phyloP scores from a whole-genome alignment of 2,329 filamentous ascomycete genomes.

The Aureobasidium sp. region DNA sequence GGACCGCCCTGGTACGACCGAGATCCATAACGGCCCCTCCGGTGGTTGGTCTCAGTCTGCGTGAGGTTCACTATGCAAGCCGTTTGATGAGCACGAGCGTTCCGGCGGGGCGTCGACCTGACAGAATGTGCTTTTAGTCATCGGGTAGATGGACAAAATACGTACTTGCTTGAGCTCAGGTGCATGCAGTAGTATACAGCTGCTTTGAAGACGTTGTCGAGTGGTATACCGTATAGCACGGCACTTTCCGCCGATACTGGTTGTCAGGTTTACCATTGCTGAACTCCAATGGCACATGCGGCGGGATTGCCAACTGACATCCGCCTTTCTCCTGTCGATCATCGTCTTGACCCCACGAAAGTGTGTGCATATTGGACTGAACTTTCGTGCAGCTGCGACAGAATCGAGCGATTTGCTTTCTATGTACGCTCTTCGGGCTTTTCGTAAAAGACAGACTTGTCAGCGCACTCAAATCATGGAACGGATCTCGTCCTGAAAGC shows the following conservation, averaged over 20 bases:
- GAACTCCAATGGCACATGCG: conserved; percentile 10
- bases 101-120: neutral
- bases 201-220: neutral
- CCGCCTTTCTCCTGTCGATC: conserved; percentile 7
- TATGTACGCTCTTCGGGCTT: neutral
- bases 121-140: neutral
- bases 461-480: too few relatives aligned
- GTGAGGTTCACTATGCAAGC: neutral
- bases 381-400: neutral
- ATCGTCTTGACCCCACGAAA: neutral
- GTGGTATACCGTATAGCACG: neutral
- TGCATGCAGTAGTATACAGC: neutral
- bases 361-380: neutral
- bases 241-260: neutral
- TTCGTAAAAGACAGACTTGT: neutral
- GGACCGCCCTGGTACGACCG: neutral
- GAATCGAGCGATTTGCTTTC: neutral
- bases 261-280: neutral
- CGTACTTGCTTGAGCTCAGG: neutral
- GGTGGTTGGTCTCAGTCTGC: neutral
- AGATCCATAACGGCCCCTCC: neutral
- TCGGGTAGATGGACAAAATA: neutral
- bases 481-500: neutral
- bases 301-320: neutral
- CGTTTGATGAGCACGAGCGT: neutral